A percentile compares a stretch with the other conserved stretches of the same genome.
These are phyloP conservation scores for Quercus dentata DNA, from an alignment of 306 rosid species.

Conservation along the genomic window DNA sequence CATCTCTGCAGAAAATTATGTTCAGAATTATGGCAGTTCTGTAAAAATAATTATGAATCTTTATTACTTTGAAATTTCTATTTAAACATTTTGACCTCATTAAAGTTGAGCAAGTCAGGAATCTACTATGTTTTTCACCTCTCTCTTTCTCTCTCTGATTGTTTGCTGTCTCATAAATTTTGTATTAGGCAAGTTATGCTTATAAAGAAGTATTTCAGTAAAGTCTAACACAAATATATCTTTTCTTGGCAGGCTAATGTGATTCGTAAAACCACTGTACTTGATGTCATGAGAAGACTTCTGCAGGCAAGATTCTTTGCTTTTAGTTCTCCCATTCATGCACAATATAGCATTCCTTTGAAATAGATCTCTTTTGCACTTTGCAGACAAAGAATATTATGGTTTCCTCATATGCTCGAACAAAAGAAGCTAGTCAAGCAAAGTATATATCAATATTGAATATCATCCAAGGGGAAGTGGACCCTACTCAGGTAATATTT, in stretches of 20 bases:
- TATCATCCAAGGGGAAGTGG: conserved; percentile 99
- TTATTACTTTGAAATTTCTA: not conserved
- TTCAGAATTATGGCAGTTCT: not conserved
- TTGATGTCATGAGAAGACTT: conserved; percentile 99
- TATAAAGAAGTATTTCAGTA: conserved; percentile 4
- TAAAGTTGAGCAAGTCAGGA: conserved; percentile 14
- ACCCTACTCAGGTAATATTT: conserved; percentile 85
- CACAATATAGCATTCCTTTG: conserved; percentile 11
- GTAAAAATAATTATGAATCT: not conserved
- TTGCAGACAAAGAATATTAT: conserved; percentile 92
- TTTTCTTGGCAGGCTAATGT: conserved; percentile 77
- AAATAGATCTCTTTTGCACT: conserved; percentile 36
- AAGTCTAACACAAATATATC: conserved; percentile 12
- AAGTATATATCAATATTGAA: conserved; percentile 96
- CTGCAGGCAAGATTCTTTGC: conserved; percentile 60
- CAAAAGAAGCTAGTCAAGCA: conserved; percentile 99
- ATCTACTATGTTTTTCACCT: not conserved
- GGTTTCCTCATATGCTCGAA: conserved; percentile 98
- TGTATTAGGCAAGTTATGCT: conserved; percentile 7
- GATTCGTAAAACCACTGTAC: conserved; percentile 96
- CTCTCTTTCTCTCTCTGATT: not conserved
- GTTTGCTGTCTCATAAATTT: not conserved
- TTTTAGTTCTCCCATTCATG: conserved; percentile 11
- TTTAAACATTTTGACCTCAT: not conserved
- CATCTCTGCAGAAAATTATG: not conserved